Conservation (phyloP, 2,329 filamentous ascomycete genomes). For the Fusarium caatingaense region DNA sequence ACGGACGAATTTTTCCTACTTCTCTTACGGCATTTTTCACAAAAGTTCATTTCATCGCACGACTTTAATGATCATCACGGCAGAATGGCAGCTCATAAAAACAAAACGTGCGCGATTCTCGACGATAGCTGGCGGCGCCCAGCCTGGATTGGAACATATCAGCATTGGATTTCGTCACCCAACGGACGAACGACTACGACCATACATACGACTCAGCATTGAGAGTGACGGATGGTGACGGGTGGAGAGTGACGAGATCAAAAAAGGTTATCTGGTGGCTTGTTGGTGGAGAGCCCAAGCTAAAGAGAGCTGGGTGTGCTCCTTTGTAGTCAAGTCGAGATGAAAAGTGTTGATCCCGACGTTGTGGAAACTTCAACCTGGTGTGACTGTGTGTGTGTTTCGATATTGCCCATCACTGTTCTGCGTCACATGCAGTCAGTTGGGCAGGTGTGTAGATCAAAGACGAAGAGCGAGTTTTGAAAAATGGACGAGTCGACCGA, state of each 20-base stretch:
- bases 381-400: constrained; percentile 46
- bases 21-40: constrained; percentile 46
- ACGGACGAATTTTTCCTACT: constrained; percentile 51
- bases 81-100: constrained; percentile 45
- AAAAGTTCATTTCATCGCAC: constrained; percentile 49
- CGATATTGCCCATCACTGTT: constrained; percentile 35
- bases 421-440: constrained; percentile 15
- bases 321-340: constrained; percentile 55
- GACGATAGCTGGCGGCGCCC: constrained; percentile 38
- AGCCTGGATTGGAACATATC: constrained; percentile 47
- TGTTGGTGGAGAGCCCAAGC: constrained; percentile 38
- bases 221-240: constrained; percentile 46
- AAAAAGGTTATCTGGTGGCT: constrained; percentile 41
- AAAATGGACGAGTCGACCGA: background rate
- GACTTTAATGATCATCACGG: constrained; percentile 48
- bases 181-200: constrained; percentile 42
- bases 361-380: constrained; percentile 43
- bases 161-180: constrained; percentile 49
- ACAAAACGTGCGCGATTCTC: constrained; percentile 47
- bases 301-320: constrained; percentile 46
- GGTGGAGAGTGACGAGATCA: constrained; percentile 46
- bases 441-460: constrained; percentile 24
- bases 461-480: constrained; percentile 14
- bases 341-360: constrained; percentile 52
- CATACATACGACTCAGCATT: constrained; percentile 42